Evolutionary conservation across 129 eudicot species (phyloP), one percentile per base, ranked within the genome.

Genomic region (Chrysanthemum makinoi): DNA sequence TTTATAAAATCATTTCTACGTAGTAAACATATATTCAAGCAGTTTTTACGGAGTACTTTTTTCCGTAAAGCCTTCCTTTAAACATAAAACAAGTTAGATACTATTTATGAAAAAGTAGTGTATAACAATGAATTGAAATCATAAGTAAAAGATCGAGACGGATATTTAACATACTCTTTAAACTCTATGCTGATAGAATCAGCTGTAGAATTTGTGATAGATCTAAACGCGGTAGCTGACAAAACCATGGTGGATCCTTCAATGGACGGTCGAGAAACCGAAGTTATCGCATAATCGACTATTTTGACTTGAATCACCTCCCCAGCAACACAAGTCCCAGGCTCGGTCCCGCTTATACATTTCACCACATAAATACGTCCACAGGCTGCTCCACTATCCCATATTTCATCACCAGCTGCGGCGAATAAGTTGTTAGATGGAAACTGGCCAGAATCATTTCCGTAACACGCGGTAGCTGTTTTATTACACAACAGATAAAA

Each of bases 361-460:
- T 82, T 81, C 64, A 84, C 89, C 85, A 82, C 33, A 52, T 89
- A 89, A 35, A 75, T 87, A 19, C 91, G 68, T 49, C 96, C 96
- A 20, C 91, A 86, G 9, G 96, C 79, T 0, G 96, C 96, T 13
- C 92, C 92, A 44, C 86, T 84, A 75, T 83, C 91, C 96, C 96
- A 89, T 6, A 89, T 80, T 13, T 87, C 96, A 5, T 79, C 83
- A 1, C 91, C 91, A 0, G 88, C 96, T 5, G 96, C 89, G 39
- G 79, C 96, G 19, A 89, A 89, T 72, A 86, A 63, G 58, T 86
- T 81, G 73, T 83, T 82, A 6, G 87, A 72, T 8, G 96, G 96
- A 13, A 89, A 89, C 62, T 89, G 96, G 59, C 80, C 66, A 3
- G 85, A 75, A 48, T 86, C 88, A n/a, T 20, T 9, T 1, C 89